A percentile compares a stretch with the other conserved stretches of the same genome.
These are phyloP conservation scores for Heterobasidion occidentale DNA, from an alignment of 1,284 basidiomycete species.

Conservation along the genomic window DNA sequence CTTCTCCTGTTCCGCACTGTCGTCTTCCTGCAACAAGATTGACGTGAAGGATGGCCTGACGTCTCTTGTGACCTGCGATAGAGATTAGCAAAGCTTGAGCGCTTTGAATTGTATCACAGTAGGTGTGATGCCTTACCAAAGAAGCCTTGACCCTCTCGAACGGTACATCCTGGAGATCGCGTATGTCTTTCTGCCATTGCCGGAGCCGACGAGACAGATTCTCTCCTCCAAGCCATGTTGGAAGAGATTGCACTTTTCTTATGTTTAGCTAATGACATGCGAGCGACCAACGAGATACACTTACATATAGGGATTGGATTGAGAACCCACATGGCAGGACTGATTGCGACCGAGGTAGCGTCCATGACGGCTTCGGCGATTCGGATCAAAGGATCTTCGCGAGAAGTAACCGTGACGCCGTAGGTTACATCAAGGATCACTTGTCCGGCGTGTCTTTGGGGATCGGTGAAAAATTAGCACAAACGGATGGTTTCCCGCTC, in stretches of 20 bases:
- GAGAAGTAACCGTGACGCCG: not conserved
- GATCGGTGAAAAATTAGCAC: not conserved
- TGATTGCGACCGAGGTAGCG: not conserved
- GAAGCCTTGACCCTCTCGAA: conserved; percentile 14
- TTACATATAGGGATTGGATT: not conserved
- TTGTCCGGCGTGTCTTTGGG: not conserved
- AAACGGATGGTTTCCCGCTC: not conserved
- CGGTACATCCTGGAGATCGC: conserved; percentile 12
- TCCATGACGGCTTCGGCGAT: not conserved
- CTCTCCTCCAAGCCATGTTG: not conserved
- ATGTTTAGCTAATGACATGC: not conserved
- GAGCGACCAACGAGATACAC: not conserved
- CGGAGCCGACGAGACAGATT: not conserved
- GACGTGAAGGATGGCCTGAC: conserved; percentile 14
- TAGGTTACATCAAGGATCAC: not conserved
- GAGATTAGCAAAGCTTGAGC: not conserved
- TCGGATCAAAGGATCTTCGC: not conserved
- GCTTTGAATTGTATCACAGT: not conserved
- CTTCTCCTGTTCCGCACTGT: conserved; percentile 7
- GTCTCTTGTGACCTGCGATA: conserved; percentile 4
- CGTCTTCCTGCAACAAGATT: conserved; percentile 13
- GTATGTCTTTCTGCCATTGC: not conserved
- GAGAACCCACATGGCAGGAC: not conserved
- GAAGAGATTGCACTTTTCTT: not conserved
- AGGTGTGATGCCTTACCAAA: conserved; percentile 3